A percentile compares a stretch with the other conserved stretches of the same genome.
phyloP scores from a whole-genome alignment of 2,329 filamentous ascomycete genomes.

The Aspergillus glaucus region DNA sequence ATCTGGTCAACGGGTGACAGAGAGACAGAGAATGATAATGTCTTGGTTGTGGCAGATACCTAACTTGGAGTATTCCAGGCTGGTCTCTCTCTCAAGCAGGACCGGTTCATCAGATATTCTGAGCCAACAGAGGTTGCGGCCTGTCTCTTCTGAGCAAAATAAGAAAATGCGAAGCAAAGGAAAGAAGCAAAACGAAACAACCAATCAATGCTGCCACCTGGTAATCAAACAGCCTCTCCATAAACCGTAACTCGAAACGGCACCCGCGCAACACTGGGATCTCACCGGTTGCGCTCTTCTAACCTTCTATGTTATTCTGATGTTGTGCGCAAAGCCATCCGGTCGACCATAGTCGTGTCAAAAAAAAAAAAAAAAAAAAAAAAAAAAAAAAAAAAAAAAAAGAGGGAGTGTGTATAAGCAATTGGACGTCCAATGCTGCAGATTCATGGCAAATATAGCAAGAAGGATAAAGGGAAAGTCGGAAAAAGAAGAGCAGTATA shows the following conservation, averaged over 20 bases:
- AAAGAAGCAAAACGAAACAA: background rate
- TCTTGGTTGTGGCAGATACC: background rate
- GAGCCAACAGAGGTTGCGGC: background rate
- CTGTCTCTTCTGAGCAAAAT: background rate
- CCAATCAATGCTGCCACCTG: background rate
- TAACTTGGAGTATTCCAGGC: background rate
- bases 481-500: background rate
- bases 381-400: conserved; percentile 1
- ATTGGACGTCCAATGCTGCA: background rate
- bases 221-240: background rate
- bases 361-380: background rate
- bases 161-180: background rate
- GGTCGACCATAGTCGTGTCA: conserved; percentile 9
- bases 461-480: conserved; percentile 1
- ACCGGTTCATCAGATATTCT: background rate
- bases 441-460: background rate
- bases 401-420: background rate
- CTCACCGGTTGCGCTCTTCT: background rate
- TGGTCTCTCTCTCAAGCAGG: background rate
- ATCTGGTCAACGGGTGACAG: background rate
- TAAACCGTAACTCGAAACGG: background rate
- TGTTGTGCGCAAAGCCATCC: conserved; percentile 14
- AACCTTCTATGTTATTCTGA: background rate
- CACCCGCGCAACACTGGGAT: background rate
- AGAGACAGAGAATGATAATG: conserved; percentile 1